These are phyloP conservation scores for Rosa lucieae DNA, from an alignment of 306 rosid genomes.

Conservation along the genomic window DNA sequence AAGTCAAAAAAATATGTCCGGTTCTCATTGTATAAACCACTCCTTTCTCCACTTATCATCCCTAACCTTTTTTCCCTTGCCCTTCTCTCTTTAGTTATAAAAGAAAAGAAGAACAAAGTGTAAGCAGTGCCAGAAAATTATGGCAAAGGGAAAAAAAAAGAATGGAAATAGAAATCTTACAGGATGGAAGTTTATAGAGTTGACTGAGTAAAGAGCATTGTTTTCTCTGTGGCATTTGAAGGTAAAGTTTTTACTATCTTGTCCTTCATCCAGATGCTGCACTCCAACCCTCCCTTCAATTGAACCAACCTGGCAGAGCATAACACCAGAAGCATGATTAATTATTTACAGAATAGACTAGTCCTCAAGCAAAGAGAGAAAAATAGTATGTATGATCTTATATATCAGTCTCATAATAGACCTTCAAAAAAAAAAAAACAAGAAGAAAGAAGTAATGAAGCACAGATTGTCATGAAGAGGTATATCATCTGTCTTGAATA, in stretches of 20 bases:
- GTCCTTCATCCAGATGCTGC: constrained; percentile 80
- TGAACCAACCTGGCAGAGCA: constrained; percentile 71
- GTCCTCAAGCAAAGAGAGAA: background rate
- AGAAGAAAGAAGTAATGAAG: background rate
- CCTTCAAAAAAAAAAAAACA: background rate
- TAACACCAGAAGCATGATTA: background rate
- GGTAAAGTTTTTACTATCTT: constrained; percentile 75
- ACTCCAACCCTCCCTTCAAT: constrained; percentile 98
- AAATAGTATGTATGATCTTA: background rate
- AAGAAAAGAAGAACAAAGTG: no score
- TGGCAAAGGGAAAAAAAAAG: background rate
- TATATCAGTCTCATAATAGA: background rate
- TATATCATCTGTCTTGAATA: background rate
- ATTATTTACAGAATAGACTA: background rate
- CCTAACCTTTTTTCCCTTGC: background rate
- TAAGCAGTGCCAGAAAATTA: background rate
- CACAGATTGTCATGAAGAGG: background rate
- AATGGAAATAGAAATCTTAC: constrained; percentile 40
- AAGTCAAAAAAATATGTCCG: no score
- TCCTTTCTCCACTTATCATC: background rate
- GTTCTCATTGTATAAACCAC: background rate
- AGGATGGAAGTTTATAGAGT: constrained; percentile 81
- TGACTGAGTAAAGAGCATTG: constrained; percentile 71
- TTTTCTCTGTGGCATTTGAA: constrained; percentile 83
- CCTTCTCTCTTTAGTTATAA: background rate